phyloP scores from a whole-genome alignment of 768 basidiomycete genomes.

The Kwoniella newhampshirensis region DNA sequence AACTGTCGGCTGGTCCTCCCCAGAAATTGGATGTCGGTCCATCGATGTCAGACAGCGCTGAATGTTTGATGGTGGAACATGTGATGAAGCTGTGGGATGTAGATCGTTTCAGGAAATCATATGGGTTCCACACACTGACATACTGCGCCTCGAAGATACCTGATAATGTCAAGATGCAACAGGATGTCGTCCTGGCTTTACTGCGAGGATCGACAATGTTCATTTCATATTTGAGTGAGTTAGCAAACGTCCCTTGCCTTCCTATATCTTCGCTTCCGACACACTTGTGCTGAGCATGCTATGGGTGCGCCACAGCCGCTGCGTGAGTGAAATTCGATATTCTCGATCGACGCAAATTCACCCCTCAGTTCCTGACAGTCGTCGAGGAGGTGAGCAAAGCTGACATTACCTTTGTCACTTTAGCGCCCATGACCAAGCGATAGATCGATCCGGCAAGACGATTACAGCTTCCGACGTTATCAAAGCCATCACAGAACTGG shows the following conservation, averaged over 20 bases:
- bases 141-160: slow-evolving; percentile 70
- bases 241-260: neutral
- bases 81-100: too few relatives aligned
- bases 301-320: slow-evolving; percentile 58
- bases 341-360: too few relatives aligned
- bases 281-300: too few relatives aligned
- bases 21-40: too few relatives aligned
- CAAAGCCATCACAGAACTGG: slow-evolving; percentile 58
- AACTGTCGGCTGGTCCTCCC: neutral
- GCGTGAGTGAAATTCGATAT: too few relatives aligned
- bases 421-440: slow-evolving; percentile 84
- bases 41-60: too few relatives aligned
- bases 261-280: too few relatives aligned
- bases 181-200: slow-evolving; percentile 80
- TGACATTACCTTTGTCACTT: neutral
- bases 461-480: slow-evolving; percentile 87
- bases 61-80: too few relatives aligned
- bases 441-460: slow-evolving; percentile 79
- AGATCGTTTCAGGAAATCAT: too few relatives aligned
- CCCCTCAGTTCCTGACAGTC: too few relatives aligned
- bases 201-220: slow-evolving; percentile 90
- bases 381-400: neutral
- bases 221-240: slow-evolving; percentile 87
- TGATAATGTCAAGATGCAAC: slow-evolving; percentile 80
- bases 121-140: too few relatives aligned